These are phyloP conservation scores for Carex littledalei DNA, from an alignment of 176 grass and related monocot genomes.

Conservation along the genomic window DNA sequence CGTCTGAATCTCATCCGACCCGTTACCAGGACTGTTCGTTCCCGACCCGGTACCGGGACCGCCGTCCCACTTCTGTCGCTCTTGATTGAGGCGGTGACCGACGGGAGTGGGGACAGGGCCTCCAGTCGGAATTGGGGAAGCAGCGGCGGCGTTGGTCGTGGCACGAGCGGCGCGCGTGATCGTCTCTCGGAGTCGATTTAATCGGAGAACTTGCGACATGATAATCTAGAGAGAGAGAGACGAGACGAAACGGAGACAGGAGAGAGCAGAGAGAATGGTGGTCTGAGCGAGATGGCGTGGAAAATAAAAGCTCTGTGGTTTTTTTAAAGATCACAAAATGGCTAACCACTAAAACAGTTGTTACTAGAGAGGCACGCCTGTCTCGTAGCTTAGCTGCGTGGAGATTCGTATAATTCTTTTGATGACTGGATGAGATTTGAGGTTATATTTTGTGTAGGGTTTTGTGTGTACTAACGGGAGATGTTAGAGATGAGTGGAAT, in stretches of 20 bases:
- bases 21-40: constrained; percentile 33
- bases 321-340: background rate
- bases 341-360: background rate
- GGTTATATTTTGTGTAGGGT: background rate
- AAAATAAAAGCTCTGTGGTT: constrained; percentile 1
- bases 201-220: constrained; percentile 88
- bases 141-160: constrained; percentile 29
- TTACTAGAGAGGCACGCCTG: background rate
- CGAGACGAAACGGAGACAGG: background rate
- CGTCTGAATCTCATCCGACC: constrained; percentile 56
- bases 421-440: background rate
- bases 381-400: background rate
- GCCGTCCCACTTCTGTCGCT: constrained; percentile 67
- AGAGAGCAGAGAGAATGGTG: constrained; percentile 20
- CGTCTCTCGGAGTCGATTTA: constrained; percentile 52
- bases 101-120: background rate
- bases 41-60: constrained; percentile 34
- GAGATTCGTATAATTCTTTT: constrained; percentile 13
- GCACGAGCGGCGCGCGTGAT: constrained; percentile 44
- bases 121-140: constrained; percentile 1
- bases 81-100: constrained; percentile 40
- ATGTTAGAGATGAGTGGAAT: background rate
- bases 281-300: background rate
- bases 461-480: constrained; percentile 19
- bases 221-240: background rate